phyloP scores from a whole-genome alignment of 176 grass and related monocot species.

The Cenchrus fungigraminus region DNA sequence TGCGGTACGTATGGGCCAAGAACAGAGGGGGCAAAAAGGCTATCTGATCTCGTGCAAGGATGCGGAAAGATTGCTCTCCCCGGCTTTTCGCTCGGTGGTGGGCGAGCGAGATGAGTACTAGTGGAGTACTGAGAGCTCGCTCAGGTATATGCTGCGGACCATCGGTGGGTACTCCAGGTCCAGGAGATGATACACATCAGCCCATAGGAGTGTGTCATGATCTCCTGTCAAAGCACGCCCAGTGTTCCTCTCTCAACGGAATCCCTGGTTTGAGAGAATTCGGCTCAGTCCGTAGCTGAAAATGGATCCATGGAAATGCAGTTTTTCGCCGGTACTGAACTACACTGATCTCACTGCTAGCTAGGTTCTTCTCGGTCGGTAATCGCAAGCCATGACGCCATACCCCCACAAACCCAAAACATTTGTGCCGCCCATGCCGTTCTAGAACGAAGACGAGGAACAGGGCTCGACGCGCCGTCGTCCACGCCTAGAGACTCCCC shows the following conservation, averaged over 20 bases:
- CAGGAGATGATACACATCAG: background rate
- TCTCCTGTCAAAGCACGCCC: background rate
- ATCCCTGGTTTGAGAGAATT: too few relatives aligned
- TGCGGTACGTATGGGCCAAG: constrained; percentile 6
- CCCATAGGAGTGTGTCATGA: background rate
- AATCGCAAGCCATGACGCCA: background rate
- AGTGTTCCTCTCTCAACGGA: too few relatives aligned
- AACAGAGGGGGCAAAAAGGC: constrained; percentile 9
- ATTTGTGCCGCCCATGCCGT: constrained; percentile 18
- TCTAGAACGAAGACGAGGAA: constrained; percentile 16
- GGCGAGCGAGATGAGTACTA: background rate
- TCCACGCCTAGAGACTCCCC: constrained; percentile 5
- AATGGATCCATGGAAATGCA: background rate
- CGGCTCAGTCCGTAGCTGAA: background rate
- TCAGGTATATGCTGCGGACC: constrained; percentile 37
- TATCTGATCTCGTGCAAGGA: constrained; percentile 19
- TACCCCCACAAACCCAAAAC: background rate
- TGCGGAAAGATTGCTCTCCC: constrained; percentile 11
- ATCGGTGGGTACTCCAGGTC: background rate
- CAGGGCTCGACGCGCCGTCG: background rate
- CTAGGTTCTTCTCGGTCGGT: background rate
- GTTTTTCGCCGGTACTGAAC: background rate
- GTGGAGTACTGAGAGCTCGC: background rate
- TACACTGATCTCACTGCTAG: background rate
- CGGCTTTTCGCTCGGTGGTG: background rate